phyloP scores from a whole-genome alignment of 768 basidiomycete species.

The Phanerochaete sordida region DNA sequence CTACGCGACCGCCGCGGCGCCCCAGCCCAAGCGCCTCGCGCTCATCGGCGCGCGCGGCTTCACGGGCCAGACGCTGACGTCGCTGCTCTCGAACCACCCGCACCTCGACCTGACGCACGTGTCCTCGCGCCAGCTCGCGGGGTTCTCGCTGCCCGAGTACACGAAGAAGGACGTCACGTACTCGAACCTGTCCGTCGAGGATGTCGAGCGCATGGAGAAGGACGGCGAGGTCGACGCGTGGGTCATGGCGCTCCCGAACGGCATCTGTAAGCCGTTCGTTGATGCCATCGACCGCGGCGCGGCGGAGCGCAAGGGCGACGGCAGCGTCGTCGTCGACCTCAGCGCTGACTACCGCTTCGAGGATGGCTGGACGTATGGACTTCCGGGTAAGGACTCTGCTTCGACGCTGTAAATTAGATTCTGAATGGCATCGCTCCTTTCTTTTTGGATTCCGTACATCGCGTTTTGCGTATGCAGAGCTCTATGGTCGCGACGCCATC shows the following conservation, averaged over 20 bases:
- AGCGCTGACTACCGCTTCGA: slow-evolving; percentile 97
- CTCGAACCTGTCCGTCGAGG: slow-evolving; percentile 71
- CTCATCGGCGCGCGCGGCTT: slow-evolving; percentile 95
- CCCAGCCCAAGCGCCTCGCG: slow-evolving; percentile 70
- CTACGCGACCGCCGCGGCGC: slow-evolving; percentile 66
- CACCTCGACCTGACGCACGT: slow-evolving; percentile 89
- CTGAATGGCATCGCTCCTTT: slow-evolving; percentile 26
- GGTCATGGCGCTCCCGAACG: slow-evolving; percentile 99
- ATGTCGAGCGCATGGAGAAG: slow-evolving; percentile 88
- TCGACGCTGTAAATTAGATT: slow-evolving; percentile 25
- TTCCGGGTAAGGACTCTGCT: slow-evolving; percentile 85
- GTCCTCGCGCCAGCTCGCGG: slow-evolving; percentile 92
- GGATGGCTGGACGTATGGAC: slow-evolving; percentile 92
- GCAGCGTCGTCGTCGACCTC: slow-evolving; percentile 87
- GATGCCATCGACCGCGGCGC: slow-evolving; percentile 86
- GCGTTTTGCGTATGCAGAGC: slow-evolving; percentile 48
- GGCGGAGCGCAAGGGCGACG: slow-evolving; percentile 45
- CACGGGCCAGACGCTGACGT: slow-evolving; percentile 90
- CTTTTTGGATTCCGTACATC: not conserved
- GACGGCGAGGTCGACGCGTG: slow-evolving; percentile 92
- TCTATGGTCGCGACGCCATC: slow-evolving; percentile 75
- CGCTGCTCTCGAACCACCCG: slow-evolving; percentile 85
- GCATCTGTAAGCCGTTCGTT: slow-evolving; percentile 93
- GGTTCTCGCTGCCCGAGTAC: slow-evolving; percentile 76
- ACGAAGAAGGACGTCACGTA: slow-evolving; percentile 72